Conservation (phyloP, 257 asterid genomes). For the Scutellaria barbata region DNA sequence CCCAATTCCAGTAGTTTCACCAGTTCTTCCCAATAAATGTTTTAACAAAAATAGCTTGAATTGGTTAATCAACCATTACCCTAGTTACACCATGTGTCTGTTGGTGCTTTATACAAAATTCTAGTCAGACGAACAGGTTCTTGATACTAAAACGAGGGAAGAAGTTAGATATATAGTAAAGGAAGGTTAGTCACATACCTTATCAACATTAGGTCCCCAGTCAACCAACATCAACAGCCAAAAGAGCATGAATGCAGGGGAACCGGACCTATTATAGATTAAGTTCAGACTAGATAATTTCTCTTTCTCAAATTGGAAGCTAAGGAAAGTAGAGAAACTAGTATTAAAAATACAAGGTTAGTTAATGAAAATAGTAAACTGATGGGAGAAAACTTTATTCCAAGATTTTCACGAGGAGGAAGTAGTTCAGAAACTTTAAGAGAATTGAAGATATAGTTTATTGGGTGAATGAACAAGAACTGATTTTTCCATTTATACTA, state of each 20-base stretch:
- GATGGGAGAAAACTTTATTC: slow-evolving; percentile 36
- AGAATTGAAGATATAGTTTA: slow-evolving; percentile 15
- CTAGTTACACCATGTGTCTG: too few species aligned
- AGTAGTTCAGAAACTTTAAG: slow-evolving; percentile 25
- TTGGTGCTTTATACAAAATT: too few species aligned
- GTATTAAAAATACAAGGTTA: slow-evolving; percentile 23
- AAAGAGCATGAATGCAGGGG: slow-evolving; percentile 64
- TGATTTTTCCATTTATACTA: neutral
- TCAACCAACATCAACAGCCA: slow-evolving; percentile 63
- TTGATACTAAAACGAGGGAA: neutral
- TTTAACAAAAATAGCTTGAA: slow-evolving; percentile 10
- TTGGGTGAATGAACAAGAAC: slow-evolving; percentile 12
- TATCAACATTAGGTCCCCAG: slow-evolving; percentile 37
- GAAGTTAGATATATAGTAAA: slow-evolving; percentile 28
- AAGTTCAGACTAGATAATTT: slow-evolving; percentile 46
- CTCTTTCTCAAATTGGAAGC: slow-evolving; percentile 37
- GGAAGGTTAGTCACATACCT: slow-evolving; percentile 52
- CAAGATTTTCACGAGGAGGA: slow-evolving; percentile 23
- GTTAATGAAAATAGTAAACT: slow-evolving; percentile 16
- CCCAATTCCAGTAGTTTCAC: neutral
- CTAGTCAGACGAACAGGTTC: neutral
- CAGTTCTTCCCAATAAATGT: slow-evolving; percentile 4
- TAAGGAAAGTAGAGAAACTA: slow-evolving; percentile 33
- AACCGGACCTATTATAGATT: slow-evolving; percentile 57
- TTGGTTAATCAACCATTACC: neutral